Evolutionary conservation across 2,329 filamentous ascomycete species (phyloP), one percentile per base, ranked within the genome.

Genomic region (Alternaria hordeiaustralica): DNA sequence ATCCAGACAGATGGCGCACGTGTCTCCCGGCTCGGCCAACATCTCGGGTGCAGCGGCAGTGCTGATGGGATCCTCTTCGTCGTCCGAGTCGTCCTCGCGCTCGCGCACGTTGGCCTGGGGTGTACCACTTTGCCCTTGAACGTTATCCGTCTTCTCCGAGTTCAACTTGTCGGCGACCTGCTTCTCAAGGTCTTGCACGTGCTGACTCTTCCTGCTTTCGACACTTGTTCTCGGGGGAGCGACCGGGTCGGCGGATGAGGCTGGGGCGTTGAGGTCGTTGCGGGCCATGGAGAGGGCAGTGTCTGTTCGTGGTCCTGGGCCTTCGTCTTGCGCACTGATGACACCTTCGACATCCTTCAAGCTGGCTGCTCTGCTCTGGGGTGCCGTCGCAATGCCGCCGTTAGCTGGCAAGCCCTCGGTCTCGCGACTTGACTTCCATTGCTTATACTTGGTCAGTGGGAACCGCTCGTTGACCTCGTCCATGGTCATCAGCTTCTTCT

Each of bases 401-500:
- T 88, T 88, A 10, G 93, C 91, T 4, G 95, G 90, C 50, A 98
- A 83, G 8, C 95, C 96, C 78, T 96, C 89, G 61, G 90, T 88
- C 60, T 94, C 94, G 63, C 95, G 90, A 59, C 89, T 89, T 7
- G 92, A 90, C 63, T 96, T 91, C 95, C 96, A 99, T 56, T 87
- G 88, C 84, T 99, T 98, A 87, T 99, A 99, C 81, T 98, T 98
- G 72, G 89, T 90, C 82, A 97, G 89, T 0, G 96, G 95, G 74
- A 99, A 99, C 72, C 96, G 93, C 71, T 96, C 94, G 78, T 99
- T 98, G 67, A 99, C 96, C 82, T 99, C 96, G 66, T 99, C 96
- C 90, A 98, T 97, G 3, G 92, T 92, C 96, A 99, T 98, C 71
- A 99, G 82, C 80, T 97, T 99, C 89, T 99, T 99, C 81, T 99